Percentiles rank a stretch among this genome's conserved stretches.
These are phyloP conservation scores for Antrodiella citrinella DNA, from an alignment of 768 basidiomycete species.

Conservation along the genomic window DNA sequence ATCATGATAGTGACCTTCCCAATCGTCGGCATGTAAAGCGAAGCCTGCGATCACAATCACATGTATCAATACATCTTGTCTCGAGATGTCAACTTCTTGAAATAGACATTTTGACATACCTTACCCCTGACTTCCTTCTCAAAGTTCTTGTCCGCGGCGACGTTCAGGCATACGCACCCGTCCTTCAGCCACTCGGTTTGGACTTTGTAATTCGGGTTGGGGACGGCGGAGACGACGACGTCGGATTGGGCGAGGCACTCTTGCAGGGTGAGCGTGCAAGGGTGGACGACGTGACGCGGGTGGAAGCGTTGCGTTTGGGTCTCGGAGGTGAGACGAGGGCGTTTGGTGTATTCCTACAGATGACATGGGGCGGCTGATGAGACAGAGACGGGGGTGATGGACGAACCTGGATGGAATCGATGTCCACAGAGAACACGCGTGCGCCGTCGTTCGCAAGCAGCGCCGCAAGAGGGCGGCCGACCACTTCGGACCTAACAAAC, in stretches of 20 bases:
- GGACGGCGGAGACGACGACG: constrained; percentile 93
- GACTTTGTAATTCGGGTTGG: constrained; percentile 76
- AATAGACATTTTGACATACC: constrained; percentile 33
- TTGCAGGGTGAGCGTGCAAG: constrained; percentile 58
- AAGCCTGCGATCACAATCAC: constrained; percentile 47
- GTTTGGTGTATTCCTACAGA: constrained; percentile 83
- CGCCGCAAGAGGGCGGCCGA: constrained; percentile 94
- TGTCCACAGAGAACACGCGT: constrained; percentile 89
- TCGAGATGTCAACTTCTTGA: no score
- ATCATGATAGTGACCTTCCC: constrained; percentile 97
- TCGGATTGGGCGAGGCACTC: constrained; percentile 82
- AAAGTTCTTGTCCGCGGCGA: constrained; percentile 95
- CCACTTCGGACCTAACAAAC: constrained; percentile 80
- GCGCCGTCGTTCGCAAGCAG: constrained; percentile 95
- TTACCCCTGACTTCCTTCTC: constrained; percentile 88
- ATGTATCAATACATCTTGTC: no score
- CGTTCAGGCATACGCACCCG: constrained; percentile 89
- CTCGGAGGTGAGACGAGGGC: constrained; percentile 45
- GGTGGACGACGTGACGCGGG: constrained; percentile 76
- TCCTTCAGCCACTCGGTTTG: constrained; percentile 87
- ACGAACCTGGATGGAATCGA: constrained; percentile 80
- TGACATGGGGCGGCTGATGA: constrained; percentile 2
- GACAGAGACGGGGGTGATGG: not conserved
- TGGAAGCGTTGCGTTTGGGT: constrained; percentile 48
- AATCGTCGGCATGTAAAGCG: constrained; percentile 92